A percentile compares a stretch with the other conserved stretches of the same genome.
Evolutionary conservation across 2,329 filamentous ascomycete genomes (phyloP).

Genomic region (Hypomyces perniciosus): DNA sequence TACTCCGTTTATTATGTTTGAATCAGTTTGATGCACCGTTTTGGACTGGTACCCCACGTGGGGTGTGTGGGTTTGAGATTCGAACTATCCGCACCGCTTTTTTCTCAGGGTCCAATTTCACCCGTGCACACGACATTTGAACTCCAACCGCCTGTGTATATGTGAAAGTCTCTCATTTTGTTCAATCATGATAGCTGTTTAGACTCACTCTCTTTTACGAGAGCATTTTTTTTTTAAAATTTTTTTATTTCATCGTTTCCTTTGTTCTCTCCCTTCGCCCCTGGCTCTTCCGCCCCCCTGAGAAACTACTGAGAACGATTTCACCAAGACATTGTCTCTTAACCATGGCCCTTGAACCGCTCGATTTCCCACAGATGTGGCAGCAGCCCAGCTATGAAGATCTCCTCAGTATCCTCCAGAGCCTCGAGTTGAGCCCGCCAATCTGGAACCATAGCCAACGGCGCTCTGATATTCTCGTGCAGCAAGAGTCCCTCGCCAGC

Average conservation of each 20-base stretch:
- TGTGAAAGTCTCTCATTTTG: not conserved
- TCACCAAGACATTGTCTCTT: not conserved
- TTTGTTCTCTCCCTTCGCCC: not conserved
- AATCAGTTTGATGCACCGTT: too few relatives aligned
- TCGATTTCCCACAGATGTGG: conserved; percentile 77
- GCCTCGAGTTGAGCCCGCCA: conserved; percentile 60
- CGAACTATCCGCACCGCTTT: too few relatives aligned
- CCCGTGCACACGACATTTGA: too few relatives aligned
- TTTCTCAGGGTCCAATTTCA: too few relatives aligned
- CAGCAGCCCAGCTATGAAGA: conserved; percentile 61
- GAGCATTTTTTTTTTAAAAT: not conserved
- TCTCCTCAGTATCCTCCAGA: conserved; percentile 59
- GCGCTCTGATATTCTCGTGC: conserved; percentile 34
- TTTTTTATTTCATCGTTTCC: not conserved
- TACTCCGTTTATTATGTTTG: too few relatives aligned
- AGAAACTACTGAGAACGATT: not conserved
- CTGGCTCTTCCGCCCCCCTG: not conserved
- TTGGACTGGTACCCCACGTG: too few relatives aligned
- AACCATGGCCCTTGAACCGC: conserved; percentile 30
- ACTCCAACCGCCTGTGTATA: not conserved
- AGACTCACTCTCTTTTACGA: not conserved
- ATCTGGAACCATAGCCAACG: conserved; percentile 54
- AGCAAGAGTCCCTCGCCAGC: conserved; percentile 34
- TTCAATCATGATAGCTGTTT: conserved; percentile 6
- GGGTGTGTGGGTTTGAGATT: too few relatives aligned